Evolutionary conservation across 208 protist species (phyloP).

Genomic region (Trypanosoma melophagium): DNA sequence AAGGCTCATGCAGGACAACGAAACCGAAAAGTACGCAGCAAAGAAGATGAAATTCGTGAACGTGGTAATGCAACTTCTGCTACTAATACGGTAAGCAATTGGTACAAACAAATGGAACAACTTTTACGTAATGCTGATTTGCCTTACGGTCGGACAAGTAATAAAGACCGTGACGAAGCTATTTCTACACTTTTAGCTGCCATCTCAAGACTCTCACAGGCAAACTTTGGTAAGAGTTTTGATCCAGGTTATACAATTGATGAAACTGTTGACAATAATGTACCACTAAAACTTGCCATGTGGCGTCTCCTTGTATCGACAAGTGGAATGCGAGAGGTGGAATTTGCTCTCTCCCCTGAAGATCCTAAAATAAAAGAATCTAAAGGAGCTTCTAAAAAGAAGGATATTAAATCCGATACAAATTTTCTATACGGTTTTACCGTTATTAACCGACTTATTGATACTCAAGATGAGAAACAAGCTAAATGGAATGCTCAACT

Average conservation of each 20-base stretch:
- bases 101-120: slow-evolving; percentile 45
- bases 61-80: slow-evolving; percentile 58
- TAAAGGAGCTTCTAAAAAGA: slow-evolving; percentile 27
- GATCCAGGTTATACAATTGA: slow-evolving; percentile 55
- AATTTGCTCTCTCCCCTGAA: slow-evolving; percentile 64
- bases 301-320: slow-evolving; percentile 73
- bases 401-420: slow-evolving; percentile 24
- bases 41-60: slow-evolving; percentile 81
- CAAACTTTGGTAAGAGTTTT: slow-evolving; percentile 52
- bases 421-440: slow-evolving; percentile 26
- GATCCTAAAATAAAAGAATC: slow-evolving; percentile 36
- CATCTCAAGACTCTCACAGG: slow-evolving; percentile 37
- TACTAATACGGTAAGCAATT: slow-evolving; percentile 47
- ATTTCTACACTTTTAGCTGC: slow-evolving; percentile 33
- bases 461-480: slow-evolving; percentile 16
- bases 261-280: slow-evolving; percentile 21
- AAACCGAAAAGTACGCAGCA: slow-evolving; percentile 72
- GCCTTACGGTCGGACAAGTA: slow-evolving; percentile 36
- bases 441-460: slow-evolving; percentile 24
- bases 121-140: slow-evolving; percentile 53
- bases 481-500: slow-evolving; percentile 48
- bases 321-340: slow-evolving; percentile 68
- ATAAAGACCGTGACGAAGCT: slow-evolving; percentile 46
- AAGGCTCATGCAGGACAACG: slow-evolving; percentile 69
- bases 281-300: slow-evolving; percentile 61